A percentile compares a stretch with the other conserved stretches of the same genome.
Evolutionary conservation across 768 basidiomycete species (phyloP).

Genomic region (Phanerochaete sordida): DNA sequence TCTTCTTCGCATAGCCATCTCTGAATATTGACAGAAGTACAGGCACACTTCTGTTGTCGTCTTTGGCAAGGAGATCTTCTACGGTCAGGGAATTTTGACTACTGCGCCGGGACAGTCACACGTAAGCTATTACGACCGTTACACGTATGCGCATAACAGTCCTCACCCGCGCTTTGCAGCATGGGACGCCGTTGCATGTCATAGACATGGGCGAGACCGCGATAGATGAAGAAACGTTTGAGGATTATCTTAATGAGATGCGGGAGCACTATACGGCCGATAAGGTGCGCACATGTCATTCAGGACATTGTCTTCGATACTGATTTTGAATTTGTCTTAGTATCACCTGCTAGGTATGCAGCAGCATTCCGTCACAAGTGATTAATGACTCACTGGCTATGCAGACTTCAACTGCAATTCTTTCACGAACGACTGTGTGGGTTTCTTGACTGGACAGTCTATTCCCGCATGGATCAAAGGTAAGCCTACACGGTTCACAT

Average conservation of each 20-base stretch:
- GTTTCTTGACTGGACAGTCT: slow-evolving; percentile 79
- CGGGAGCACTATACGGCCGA: slow-evolving; percentile 83
- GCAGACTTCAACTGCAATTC: slow-evolving; percentile 94
- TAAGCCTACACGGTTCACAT: no score
- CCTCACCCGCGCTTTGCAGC: slow-evolving; percentile 35
- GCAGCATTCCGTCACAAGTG: background rate
- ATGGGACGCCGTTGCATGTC: slow-evolving; percentile 68
- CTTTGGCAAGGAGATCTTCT: slow-evolving; percentile 84
- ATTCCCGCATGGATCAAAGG: slow-evolving; percentile 85
- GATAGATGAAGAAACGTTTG: slow-evolving; percentile 80
- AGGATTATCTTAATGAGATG: slow-evolving; percentile 79
- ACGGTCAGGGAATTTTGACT: slow-evolving; percentile 80
- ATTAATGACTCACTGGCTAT: background rate
- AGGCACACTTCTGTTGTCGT: slow-evolving; percentile 95
- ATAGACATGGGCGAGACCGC: slow-evolving; percentile 77
- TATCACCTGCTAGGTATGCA: slow-evolving; percentile 78
- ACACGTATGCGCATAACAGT: background rate
- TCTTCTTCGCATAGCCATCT: background rate
- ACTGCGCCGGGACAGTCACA: slow-evolving; percentile 79
- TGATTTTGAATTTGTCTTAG: slow-evolving; percentile 33
- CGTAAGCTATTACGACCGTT: slow-evolving; percentile 40
- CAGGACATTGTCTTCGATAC: background rate
- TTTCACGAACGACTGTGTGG: slow-evolving; percentile 85
- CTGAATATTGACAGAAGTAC: slow-evolving; percentile 14
- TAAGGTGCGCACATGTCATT: slow-evolving; percentile 51